A percentile compares a stretch with the other conserved stretches of the same genome.
phyloP scores from a whole-genome alignment of 192 early-diverging fungal species.

The Diversispora epigaea region DNA sequence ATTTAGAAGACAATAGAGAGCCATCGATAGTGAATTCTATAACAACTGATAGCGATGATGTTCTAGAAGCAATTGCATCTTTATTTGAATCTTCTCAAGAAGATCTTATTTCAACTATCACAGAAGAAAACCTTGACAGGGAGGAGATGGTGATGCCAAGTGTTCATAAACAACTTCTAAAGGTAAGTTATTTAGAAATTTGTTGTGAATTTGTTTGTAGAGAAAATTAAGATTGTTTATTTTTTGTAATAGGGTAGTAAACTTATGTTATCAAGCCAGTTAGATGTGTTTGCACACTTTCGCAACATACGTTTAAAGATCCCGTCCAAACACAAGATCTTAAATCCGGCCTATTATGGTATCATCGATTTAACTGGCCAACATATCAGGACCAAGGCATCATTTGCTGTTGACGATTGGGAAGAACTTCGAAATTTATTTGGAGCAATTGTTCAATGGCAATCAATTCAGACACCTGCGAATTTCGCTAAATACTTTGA shows the following conservation, averaged over 20 bases:
- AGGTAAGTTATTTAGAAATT: conserved; percentile 2
- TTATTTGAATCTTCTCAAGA: conserved; percentile 10
- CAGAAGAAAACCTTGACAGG: not conserved
- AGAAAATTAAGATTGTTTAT: not conserved
- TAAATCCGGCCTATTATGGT: conserved; percentile 19
- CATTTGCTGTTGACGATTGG: conserved; percentile 1
- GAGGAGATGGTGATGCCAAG: not conserved
- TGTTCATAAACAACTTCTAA: conserved; percentile 4
- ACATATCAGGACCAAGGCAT: not conserved
- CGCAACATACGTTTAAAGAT: conserved; percentile 9
- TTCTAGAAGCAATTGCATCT: not conserved
- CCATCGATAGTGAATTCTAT: not conserved
- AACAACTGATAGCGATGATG: conserved; percentile 1
- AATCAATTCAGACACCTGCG: conserved; percentile 2
- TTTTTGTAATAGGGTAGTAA: not conserved
- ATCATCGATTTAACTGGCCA: conserved; percentile 15
- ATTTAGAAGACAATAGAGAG: not conserved
- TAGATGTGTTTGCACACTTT: conserved; percentile 12
- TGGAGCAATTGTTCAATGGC: not conserved
- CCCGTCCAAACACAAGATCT: conserved; percentile 10
- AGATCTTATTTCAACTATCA: conserved; percentile 1
- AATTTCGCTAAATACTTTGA: conserved; percentile 15
- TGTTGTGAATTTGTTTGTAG: not conserved
- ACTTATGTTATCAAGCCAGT: conserved; percentile 10
- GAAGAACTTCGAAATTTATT: conserved; percentile 17